Evolutionary conservation across 768 basidiomycete species (phyloP), one percentile per base, ranked within the genome.

Genomic region (Termitomyces sp.): DNA sequence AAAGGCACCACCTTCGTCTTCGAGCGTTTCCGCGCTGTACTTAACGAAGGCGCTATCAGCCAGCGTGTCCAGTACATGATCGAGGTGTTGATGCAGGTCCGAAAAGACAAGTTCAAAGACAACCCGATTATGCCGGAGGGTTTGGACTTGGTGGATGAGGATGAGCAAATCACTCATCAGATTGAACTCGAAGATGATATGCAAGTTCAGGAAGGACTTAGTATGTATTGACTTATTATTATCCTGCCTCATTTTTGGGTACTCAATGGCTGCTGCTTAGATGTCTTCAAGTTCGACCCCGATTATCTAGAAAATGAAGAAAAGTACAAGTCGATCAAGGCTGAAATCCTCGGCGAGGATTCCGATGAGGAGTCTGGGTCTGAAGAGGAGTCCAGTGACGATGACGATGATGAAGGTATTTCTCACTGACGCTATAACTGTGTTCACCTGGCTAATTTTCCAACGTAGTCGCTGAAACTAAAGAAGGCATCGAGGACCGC

Each of bases 41-140:
- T 99, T 34, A 97, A 98, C 71, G 97, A 98, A 71, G 94, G 94
- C 25, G 77, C 82, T 43, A 96, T 99, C 71, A 95, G 92, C 66
- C 95, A 98, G 64, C 86, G 97, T 63, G 92, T 96, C 29, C 97
- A 98, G 69, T 99, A 98, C 74, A 98, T 98, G 97, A 93, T 99
- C 63, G 97, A 98, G 74, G 97, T 98, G 3, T 80, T 98, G 46
- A 98, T 99, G 92, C 97, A 98, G 73, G 92, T 97, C 8, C 82
- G 97, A 63, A 98, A 97, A 77, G 97, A 99, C 78, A 95, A 94
- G 73, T 98, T 92, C 80, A 98, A 98, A 80, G 97, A 98, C 68
- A 98, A 99, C 70, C 95, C 95, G 17, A 85, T 94, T 61, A 70
- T 98, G 40, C 87, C 92, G 2, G 97, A 98, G 66, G 97, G 96